Evolutionary conservation across 306 rosid species (phyloP), one percentile per base, ranked within the genome.

Genomic region (Acacia melanoxylon): DNA sequence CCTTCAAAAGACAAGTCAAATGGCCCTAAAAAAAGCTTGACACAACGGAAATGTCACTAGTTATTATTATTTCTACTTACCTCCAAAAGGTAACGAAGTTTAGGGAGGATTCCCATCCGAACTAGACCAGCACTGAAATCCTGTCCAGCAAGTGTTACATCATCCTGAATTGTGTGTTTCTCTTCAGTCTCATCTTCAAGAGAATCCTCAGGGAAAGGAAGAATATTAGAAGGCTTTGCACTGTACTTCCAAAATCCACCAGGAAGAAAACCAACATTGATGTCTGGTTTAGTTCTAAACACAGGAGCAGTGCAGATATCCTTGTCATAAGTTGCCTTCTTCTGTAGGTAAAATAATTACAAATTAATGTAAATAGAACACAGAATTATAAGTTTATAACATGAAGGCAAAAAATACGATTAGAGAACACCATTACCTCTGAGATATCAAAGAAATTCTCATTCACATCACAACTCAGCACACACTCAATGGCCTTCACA

Each of bases 211-310:
- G 81, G 78, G 46, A 86, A 72, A 81, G 91, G 86, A 83, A 85
- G 87, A 83, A 93, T 80, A 86, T 90, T 93, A 56, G 98, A 88
- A 83, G 96, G 89, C 81, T 93, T 95, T 73, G 96, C 91, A 87
- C 89, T 93, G 85, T 93, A 93, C 91, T 95, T 95, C 99, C 99
- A 93, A 80, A 88, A 95, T 72, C 93, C 97, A 75, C 99, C 99
- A 66, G 58, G 97, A 70, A 92, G 96, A 79, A 95, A 95, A 79
- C 98, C 99, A 81, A 56, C 85, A 84, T 88, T 84, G 77, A 92
- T 85, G 86, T 95, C 92, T 54, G 98, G 92, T 89, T 87, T 92
- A 82, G 92, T 91, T 72, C 97, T 88, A 76, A 95, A 95, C 71
- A 95, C 89, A 71, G 99, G 96, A 74, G 99, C 98, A n/a, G 94